These are phyloP conservation scores for Phytopythium vexans DNA, from an alignment of 352 stramenopile genomes.

Conservation along the genomic window DNA sequence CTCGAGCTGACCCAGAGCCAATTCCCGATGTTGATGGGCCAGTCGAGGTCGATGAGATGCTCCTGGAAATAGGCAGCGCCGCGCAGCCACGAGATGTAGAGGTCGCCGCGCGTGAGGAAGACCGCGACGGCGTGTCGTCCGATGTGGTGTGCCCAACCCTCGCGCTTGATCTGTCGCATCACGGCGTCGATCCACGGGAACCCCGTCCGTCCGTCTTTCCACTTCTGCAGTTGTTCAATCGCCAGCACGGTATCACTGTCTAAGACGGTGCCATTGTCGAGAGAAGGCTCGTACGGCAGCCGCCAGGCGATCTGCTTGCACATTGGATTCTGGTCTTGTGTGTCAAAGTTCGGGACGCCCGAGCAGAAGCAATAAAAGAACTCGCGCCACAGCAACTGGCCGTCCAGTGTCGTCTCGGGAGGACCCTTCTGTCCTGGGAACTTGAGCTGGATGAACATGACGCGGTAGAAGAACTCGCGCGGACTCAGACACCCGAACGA, in stretches of 20 bases:
- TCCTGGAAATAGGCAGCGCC: conserved; percentile 90
- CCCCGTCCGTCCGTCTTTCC: conserved; percentile 93
- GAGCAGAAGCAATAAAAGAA: conserved; percentile 88
- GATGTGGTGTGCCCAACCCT: conserved; percentile 86
- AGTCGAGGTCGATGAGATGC: conserved; percentile 95
- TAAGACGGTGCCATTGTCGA: conserved; percentile 7
- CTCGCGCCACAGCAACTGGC: conserved; percentile 96
- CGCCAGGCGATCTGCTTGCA: conserved; percentile 80
- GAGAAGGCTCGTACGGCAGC: conserved; percentile 23
- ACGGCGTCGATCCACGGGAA: conserved; percentile 97
- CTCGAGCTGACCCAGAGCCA: conserved; percentile 96
- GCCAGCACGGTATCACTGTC: conserved; percentile 42
- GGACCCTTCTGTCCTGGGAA: conserved; percentile 80
- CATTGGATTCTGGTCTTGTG: conserved; percentile 88
- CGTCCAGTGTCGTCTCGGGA: conserved; percentile 88
- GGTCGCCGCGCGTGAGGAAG: conserved; percentile 95
- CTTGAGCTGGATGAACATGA: conserved; percentile 87
- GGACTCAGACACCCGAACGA: conserved; percentile 87
- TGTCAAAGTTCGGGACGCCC: conserved; percentile 76
- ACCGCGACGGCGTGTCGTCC: conserved; percentile 93
- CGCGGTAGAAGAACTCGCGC: conserved; percentile 72
- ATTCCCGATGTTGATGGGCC: conserved; percentile 96
- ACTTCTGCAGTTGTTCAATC: conserved; percentile 66
- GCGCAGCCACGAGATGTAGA: conserved; percentile 93
- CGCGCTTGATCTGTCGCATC: conserved; percentile 90